Base-by-base conservation (phyloP, 345 rosid genomes). In the Melaleuca alternifolia region DNA sequence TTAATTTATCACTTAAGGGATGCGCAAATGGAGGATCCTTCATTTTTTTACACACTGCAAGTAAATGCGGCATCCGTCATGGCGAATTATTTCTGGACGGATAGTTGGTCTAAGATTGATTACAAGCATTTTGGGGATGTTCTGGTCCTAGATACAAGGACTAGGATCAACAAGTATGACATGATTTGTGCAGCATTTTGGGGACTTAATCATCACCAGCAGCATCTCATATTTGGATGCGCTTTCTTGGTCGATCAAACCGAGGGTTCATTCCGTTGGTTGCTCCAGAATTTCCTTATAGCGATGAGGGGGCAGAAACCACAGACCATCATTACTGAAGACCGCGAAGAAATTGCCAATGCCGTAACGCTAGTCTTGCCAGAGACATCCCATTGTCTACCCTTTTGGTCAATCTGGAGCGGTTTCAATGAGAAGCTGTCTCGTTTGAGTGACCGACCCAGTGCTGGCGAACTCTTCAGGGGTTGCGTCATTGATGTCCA, bases 261-360 rank as follows among this genome's bases (percentile, higher is more conserved):
- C 24, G 10, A 2, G 5, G 0, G 11, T 54, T 54, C 56, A 0
- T 54, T 20, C 10, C 18, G 0, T 3, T 54, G 56, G 24, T 54
- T 54, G 56, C 56, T 54, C 24, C 56, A 0, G 5, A 54, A 0
- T 7, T 54, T 54, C 11, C 4, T 54, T 3, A 0, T 0, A 0
- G 56, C 24, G 24, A 53, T 21, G 57, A 21, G 57, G 2, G 1
- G 26, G 10, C 0, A 54, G 11, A 54, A 54, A 54, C 57, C 11
- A 0, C 2, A 4, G 26, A 54, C 26, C 1, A 7, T 54, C 57
- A 21, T 54, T 21, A 54, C 57, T 3, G 26, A 54, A 3, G 24
- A 20, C 11, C 8, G 26, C 5, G 57, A 54, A 54, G 57, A 54
- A 54, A 54, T 54, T 4, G 24, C 11, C 2, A 2, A 54, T 41